Evolutionary conservation across 208 protist species (phyloP), one percentile per base, ranked within the genome.

Genomic region (Zelonia costaricensis): DNA sequence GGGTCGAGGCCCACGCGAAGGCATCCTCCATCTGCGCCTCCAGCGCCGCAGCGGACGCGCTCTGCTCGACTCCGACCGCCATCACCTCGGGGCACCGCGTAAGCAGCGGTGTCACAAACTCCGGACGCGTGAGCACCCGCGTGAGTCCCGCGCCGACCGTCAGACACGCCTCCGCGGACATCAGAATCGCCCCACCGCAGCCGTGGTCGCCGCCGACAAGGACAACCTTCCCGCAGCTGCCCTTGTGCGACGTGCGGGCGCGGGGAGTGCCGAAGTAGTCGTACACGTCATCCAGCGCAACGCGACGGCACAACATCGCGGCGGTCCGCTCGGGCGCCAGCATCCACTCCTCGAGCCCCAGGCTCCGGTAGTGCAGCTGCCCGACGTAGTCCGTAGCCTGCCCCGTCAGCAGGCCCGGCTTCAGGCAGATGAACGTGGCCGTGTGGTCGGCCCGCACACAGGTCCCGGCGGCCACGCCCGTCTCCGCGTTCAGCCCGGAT

Each of bases 401-500:
- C 15, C 83, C 89, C 2, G 85, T 92, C 16, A 95, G 58, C 23
- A 95, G 76, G 9, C 89, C 89, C 1, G 89, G 85, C 69, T 95
- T 95, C n/a, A 92, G 28, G 27, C 67, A 78, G 39, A 95, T 90
- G 59, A 92, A 92, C 4, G 86, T 88, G 15, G 84, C 68, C 0
- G 89, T 95, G 74, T 87, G 78, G 25, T 89, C 72, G 0, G 89
- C 89, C 25, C 30, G 45, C 48, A 95, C 58, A 65, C 89, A 95
- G 25, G 45, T 58, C 6, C 84, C 88, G 3, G 75, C 66, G 1
- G 69, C 76, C 51, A 42, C 67, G 1, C 89, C 89, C 0, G 89
- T 92, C 54, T 91, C 83, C 1, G 85, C 85, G 62, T 95, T 82
- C n/a, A 95, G 74, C 2, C 89, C 89, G 16, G 86, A 91, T 7